Conservation (phyloP, 2,329 filamentous ascomycete genomes). For the Verticillium klebahnii region DNA sequence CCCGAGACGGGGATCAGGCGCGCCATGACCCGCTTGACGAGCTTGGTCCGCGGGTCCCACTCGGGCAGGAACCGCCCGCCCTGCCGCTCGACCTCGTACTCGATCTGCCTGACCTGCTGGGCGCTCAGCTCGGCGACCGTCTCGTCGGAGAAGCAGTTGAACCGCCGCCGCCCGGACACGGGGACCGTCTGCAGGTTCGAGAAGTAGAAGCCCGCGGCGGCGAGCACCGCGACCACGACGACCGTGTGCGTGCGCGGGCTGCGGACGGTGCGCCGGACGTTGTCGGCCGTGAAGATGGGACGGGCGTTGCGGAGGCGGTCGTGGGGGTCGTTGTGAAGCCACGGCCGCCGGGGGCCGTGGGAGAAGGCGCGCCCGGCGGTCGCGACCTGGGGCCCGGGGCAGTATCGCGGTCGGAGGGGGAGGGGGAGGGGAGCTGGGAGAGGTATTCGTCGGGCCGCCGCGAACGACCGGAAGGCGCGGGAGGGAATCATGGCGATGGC, state of each 20-base stretch:
- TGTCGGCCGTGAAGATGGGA: constrained; percentile 25
- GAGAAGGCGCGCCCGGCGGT: background rate
- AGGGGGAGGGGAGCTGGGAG: background rate
- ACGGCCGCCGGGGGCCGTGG: background rate
- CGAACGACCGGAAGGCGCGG: background rate
- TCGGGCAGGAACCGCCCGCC: constrained; percentile 52
- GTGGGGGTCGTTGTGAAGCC: constrained; percentile 13
- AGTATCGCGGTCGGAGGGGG: background rate
- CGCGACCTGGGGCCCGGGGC: background rate
- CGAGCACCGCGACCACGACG: constrained; percentile 33
- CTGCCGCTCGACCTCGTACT: constrained; percentile 48
- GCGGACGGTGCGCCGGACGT: constrained; percentile 24
- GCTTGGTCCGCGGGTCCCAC: constrained; percentile 49
- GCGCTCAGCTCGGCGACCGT: constrained; percentile 49
- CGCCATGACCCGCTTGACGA: constrained; percentile 61
- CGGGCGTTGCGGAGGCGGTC: constrained; percentile 23
- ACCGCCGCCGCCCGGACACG: constrained; percentile 65
- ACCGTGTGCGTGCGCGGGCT: constrained; percentile 34
- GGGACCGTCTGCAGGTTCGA: constrained; percentile 69
- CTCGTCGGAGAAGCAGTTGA: constrained; percentile 61
- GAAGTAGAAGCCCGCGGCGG: constrained; percentile 56
- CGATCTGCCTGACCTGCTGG: constrained; percentile 51
- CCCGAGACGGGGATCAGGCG: constrained; percentile 64
- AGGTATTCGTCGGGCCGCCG: background rate
- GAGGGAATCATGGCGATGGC: background rate